Percentiles rank a stretch among this genome's conserved stretches.
These are phyloP conservation scores for Teratosphaeria zuluensis DNA, from an alignment of 2,329 filamentous ascomycete genomes.

Conservation along the genomic window DNA sequence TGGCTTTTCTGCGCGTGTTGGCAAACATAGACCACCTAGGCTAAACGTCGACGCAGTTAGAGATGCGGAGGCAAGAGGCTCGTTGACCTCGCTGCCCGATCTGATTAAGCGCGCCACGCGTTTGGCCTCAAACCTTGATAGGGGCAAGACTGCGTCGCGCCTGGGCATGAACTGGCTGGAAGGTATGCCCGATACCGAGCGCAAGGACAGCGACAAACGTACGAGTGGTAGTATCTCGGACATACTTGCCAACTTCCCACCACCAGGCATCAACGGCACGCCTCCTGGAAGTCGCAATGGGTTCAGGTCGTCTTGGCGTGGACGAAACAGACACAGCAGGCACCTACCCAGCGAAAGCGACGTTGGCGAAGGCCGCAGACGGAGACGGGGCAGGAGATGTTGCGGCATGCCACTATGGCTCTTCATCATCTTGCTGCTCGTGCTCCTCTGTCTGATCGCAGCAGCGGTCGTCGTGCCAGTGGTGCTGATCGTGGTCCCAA, in stretches of 20 bases:
- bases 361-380: constrained; percentile 7
- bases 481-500: constrained; percentile 48
- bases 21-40: constrained; percentile 51
- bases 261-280: constrained; percentile 36
- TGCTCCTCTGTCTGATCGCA: constrained; percentile 62
- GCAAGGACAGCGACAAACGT: constrained; percentile 7
- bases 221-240: constrained; percentile 47
- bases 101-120: constrained; percentile 81
- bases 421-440: constrained; percentile 56
- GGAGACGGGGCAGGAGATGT: constrained; percentile 47
- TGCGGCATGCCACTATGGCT: constrained; percentile 78
- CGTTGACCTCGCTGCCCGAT: constrained; percentile 84
- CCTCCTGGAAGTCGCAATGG: constrained; percentile 12
- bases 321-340: constrained; percentile 6
- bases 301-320: not conserved
- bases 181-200: constrained; percentile 21
- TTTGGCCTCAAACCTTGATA: constrained; percentile 78
- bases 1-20: constrained; percentile 32
- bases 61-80: constrained; percentile 73
- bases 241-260: constrained; percentile 56
- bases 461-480: constrained; percentile 75
- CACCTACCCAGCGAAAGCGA: constrained; percentile 22
- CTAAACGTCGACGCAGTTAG: constrained; percentile 75
- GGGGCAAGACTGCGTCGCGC: constrained; percentile 58
- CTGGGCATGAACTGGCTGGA: constrained; percentile 43